A percentile compares a stretch with the other conserved stretches of the same genome.
Evolutionary conservation across 2,329 filamentous ascomycete genomes (phyloP).

Genomic region (Fusarium nygamai): DNA sequence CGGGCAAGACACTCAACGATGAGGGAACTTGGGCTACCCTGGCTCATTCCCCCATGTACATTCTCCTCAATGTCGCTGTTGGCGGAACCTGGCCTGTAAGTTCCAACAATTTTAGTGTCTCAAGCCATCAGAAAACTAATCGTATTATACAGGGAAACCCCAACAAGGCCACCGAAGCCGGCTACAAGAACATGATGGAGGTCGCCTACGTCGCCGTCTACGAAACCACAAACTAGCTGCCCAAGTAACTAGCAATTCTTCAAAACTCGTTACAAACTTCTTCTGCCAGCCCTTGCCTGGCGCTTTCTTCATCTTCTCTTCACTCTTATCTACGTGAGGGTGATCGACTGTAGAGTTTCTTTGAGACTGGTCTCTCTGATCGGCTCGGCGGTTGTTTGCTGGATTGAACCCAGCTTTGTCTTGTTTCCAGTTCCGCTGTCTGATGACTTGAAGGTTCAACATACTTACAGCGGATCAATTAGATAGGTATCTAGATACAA

Average conservation of each 20-base stretch:
- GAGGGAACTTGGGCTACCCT: slow-evolving; percentile 56
- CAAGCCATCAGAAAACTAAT: neutral
- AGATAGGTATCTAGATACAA: slow-evolving; percentile 22
- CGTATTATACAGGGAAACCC: slow-evolving; percentile 45
- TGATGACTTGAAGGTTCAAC: neutral
- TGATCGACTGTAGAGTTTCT: neutral
- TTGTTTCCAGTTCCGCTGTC: slow-evolving; percentile 10
- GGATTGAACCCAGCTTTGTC: neutral
- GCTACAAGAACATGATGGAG: slow-evolving; percentile 55
- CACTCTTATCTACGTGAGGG: neutral
- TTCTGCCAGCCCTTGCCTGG: neutral
- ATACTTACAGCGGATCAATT: slow-evolving; percentile 8
- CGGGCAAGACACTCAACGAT: slow-evolving; percentile 53
- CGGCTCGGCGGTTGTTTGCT: neutral
- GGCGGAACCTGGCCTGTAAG: slow-evolving; percentile 56
- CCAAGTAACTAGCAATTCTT: neutral
- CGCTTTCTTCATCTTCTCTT: slow-evolving; percentile 14
- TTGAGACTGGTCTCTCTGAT: slow-evolving; percentile 2
- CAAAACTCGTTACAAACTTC: neutral
- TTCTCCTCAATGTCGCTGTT: slow-evolving; percentile 60
- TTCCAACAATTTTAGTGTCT: neutral
- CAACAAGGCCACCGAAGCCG: slow-evolving; percentile 46
- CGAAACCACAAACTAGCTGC: slow-evolving; percentile 33
- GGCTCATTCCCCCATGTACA: slow-evolving; percentile 54
- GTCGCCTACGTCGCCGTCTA: slow-evolving; percentile 54